Evolutionary conservation across 2,329 filamentous ascomycete genomes (phyloP).

Genomic region (Nigrograna mackinnonii): DNA sequence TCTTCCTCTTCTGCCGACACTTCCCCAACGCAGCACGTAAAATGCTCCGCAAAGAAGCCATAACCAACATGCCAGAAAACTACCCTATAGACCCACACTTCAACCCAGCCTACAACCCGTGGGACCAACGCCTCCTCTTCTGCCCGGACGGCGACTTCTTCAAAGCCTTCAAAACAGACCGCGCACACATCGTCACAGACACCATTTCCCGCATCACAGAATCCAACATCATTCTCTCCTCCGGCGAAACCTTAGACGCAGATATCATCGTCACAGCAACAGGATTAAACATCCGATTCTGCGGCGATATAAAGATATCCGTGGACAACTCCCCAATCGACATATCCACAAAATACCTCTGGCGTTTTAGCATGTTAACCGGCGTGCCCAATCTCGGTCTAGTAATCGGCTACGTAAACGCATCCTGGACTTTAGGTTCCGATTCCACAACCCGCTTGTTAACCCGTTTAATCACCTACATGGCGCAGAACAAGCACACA

Average conservation of each 20-base stretch:
- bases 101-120: slow-evolving; percentile 52
- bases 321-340: slow-evolving; percentile 56
- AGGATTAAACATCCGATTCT: slow-evolving; percentile 61
- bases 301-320: slow-evolving; percentile 54
- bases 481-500: slow-evolving; percentile 49
- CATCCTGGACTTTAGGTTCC: slow-evolving; percentile 65
- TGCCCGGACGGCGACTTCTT: slow-evolving; percentile 66
- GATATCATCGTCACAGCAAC: slow-evolving; percentile 70
- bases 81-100: slow-evolving; percentile 49
- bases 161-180: slow-evolving; percentile 53
- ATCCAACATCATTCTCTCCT: slow-evolving; percentile 53
- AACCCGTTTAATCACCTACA: slow-evolving; percentile 55
- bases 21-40: slow-evolving; percentile 57
- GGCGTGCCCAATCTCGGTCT: slow-evolving; percentile 64
- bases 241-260: slow-evolving; percentile 53
- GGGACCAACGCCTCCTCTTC: slow-evolving; percentile 77
- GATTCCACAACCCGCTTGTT: slow-evolving; percentile 58
- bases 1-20: slow-evolving; percentile 55
- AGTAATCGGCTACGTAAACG: slow-evolving; percentile 63
- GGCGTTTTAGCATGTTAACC: slow-evolving; percentile 65
- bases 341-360: slow-evolving; percentile 57
- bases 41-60: slow-evolving; percentile 52
- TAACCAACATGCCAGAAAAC: slow-evolving; percentile 55
- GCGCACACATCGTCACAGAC: slow-evolving; percentile 59
- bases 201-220: slow-evolving; percentile 56